Evolutionary conservation across 177 flowering plant genomes (phyloP).

Genomic region (Vitis hybrid): DNA sequence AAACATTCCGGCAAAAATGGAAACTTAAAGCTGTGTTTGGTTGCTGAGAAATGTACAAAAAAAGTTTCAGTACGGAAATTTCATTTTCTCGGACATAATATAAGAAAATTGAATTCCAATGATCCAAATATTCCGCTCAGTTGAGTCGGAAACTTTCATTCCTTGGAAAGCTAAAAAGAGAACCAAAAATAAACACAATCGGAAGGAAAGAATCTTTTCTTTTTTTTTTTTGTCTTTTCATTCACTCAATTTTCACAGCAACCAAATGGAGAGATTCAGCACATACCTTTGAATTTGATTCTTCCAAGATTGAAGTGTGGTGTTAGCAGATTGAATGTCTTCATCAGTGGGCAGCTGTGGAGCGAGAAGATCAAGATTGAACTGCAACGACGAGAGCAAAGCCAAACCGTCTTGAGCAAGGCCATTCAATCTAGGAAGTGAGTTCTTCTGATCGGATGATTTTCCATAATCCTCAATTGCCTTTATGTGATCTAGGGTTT

Average conservation of each 20-base stretch:
- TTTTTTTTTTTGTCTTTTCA: neutral
- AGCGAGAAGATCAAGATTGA: conserved; percentile 80
- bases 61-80: neutral
- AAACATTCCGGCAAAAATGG: neutral
- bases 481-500: conserved; percentile 46
- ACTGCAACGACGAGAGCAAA: conserved; percentile 57
- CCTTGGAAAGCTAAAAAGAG: neutral
- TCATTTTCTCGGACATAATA: neutral
- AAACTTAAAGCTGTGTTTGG: neutral
- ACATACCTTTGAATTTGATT: conserved; percentile 55
- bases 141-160: neutral
- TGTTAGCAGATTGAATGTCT: conserved; percentile 58
- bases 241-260: neutral
- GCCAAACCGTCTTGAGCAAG: conserved; percentile 81
- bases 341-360: conserved; percentile 66
- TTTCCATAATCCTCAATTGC: conserved; percentile 63
- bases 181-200: neutral
- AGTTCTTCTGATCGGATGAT: conserved; percentile 41
- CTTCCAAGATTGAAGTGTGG: conserved; percentile 64
- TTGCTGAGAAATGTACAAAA: neutral
- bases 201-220: neutral
- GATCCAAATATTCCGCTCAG: neutral
- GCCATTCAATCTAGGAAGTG: conserved; percentile 79
- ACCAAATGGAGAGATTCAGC: neutral
- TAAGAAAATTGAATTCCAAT: neutral